Base-by-base conservation (phyloP, 768 basidiomycete genomes). In the Hemileccinum impolitum region DNA sequence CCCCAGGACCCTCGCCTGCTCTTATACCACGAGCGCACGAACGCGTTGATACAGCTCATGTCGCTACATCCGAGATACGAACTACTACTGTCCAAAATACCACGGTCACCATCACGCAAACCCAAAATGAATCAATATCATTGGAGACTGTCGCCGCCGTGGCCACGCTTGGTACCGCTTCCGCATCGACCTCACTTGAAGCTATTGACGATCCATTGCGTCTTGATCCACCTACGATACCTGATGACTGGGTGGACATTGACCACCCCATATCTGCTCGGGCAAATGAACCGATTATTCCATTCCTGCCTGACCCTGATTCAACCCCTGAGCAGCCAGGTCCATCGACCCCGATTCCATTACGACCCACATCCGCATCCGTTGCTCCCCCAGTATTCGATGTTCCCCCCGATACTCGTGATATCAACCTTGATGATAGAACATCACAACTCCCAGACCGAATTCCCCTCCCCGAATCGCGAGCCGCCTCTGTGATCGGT, bases 241-340 rank as follows among this genome's bases (percentile, higher is more conserved):
- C 61, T 13, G 65, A 67, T 31, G 67, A 67, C 28, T 69, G 67
- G 65, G 61, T 69, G 12, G 54, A 65, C 36, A 17, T 68, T 21
- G 34, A 48, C 7, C 54, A 30, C 21, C 53, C 54, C 9, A 25
- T 43, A 12, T 47, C 45, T 11, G 26, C 52, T 30, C 53, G 19
- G 21, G 12, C 50, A 2, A 51, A 47, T 19, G 51, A 51, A 34
- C 49, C 57, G 0, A 43, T 51, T 35, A n/a, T 38, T 38, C 43
- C 46, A 13, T 38, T 50, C 21, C 35, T 44, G 39, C 28, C 45
- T 17, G 51, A 54, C 13, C n/a, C 48, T 13, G 45, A 51, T 26
- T 38, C 49, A 38, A 45, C 43, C 0, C 48, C 50, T 2, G 48
- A 55, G 17, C 47, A 25, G 19, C 34, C 40, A 18, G 30, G 35